Evolutionary conservation across 148 eudicot species (phyloP).

Genomic region (Pharnaceum exiguum): DNA sequence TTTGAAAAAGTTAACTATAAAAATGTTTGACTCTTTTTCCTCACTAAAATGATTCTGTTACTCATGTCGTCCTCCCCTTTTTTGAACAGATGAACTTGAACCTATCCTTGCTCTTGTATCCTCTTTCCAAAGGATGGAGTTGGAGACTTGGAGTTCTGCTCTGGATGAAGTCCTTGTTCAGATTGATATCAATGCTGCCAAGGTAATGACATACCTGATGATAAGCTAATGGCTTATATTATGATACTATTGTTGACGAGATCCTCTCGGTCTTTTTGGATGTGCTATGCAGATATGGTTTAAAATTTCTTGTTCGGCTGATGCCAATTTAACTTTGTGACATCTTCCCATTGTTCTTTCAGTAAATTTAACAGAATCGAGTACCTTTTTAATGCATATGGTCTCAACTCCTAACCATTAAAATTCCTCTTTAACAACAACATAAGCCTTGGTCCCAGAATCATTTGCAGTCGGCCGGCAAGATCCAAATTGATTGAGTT

Average conservation of each 20-base stretch:
- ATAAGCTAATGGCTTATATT: not conserved
- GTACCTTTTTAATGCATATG: too few relatives aligned
- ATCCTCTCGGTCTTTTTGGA: not conserved
- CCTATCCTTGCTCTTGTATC: conserved; percentile 55
- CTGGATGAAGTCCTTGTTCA: conserved; percentile 73
- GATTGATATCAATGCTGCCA: conserved; percentile 81
- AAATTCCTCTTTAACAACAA: too few relatives aligned
- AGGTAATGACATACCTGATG: conserved; percentile 37
- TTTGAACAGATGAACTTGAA: conserved; percentile 47
- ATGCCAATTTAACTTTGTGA: too few relatives aligned
- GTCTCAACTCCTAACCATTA: too few relatives aligned
- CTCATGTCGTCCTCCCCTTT: conserved; percentile 10
- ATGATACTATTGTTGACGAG: not conserved
- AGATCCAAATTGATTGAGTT: too few relatives aligned
- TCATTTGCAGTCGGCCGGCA: too few relatives aligned
- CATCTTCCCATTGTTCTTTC: too few relatives aligned
- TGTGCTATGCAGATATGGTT: too few relatives aligned
- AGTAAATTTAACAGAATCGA: too few relatives aligned
- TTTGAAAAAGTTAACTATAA: not conserved
- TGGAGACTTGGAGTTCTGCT: conserved; percentile 70
- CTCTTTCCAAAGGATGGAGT: conserved; percentile 79
- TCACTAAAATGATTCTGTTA: not conserved
- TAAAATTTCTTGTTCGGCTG: too few relatives aligned
- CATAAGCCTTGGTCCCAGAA: too few relatives aligned
- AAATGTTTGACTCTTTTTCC: not conserved